phyloP scores from a whole-genome alignment of 805 yeast genomes.

The Wickerhamomyces subpelliculosus region DNA sequence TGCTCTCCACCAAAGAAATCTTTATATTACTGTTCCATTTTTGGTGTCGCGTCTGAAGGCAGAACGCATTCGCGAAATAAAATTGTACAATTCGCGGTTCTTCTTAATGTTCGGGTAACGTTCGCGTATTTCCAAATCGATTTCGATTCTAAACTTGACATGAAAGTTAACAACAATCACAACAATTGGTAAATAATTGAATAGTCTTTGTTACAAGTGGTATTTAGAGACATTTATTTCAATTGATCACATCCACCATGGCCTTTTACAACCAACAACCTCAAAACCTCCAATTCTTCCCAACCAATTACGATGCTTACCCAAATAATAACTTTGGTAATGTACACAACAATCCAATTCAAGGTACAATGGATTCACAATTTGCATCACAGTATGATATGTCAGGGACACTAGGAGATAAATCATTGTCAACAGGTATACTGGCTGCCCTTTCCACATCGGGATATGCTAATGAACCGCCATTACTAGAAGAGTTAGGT shows the following conservation, averaged over 20 bases:
- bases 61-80: no score
- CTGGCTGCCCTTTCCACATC: constrained; percentile 88
- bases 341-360: constrained; percentile 18
- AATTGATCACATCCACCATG: constrained; percentile 2
- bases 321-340: constrained; percentile 4
- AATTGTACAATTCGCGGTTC: no score
- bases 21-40: no score
- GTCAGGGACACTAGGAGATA: constrained; percentile 22
- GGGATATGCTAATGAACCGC: constrained; percentile 95
- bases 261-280: constrained; percentile 7
- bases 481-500: constrained; percentile 87
- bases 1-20: no score
- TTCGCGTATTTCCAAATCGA: no score
- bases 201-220: no score
- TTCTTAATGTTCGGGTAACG: no score
- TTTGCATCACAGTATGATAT: constrained; percentile 15
- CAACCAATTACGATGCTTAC: constrained; percentile 18
- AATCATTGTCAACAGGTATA: constrained; percentile 60
- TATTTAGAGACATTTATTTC: neutral
- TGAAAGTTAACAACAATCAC: neutral
- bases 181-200: no score
- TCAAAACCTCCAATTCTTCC: constrained; percentile 24
- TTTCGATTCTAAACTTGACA: no score
- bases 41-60: no score
- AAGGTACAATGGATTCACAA: constrained; percentile 30